Conservation (phyloP, 768 basidiomycete species). For the Suillus weaverae region DNA sequence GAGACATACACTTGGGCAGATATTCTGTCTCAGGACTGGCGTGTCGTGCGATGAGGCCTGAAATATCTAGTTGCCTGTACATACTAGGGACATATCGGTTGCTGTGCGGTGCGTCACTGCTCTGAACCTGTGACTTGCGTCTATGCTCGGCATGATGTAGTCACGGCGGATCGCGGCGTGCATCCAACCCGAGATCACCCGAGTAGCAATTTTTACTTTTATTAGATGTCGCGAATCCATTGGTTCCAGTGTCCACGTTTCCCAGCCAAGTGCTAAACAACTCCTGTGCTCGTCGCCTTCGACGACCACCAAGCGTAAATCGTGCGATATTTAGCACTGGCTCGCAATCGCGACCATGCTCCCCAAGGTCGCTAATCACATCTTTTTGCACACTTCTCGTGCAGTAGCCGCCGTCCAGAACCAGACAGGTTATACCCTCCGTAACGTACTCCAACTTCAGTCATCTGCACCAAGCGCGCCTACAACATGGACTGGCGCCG, state of each 20-base stretch:
- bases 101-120: background rate
- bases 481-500: conserved; percentile 40
- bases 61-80: background rate
- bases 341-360: conserved; percentile 51
- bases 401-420: conserved; percentile 76
- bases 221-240: conserved; percentile 6
- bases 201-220: conserved; percentile 19
- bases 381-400: conserved; percentile 74
- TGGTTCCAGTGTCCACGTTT: background rate
- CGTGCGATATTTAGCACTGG: conserved; percentile 3
- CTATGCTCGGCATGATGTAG: conserved; percentile 12
- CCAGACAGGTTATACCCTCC: conserved; percentile 62
- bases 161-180: background rate
- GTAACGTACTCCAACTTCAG: conserved; percentile 76
- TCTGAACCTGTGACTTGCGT: conserved; percentile 11
- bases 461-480: conserved; percentile 46
- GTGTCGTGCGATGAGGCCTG: conserved; percentile 28
- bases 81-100: background rate
- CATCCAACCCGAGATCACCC: conserved; percentile 21
- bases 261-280: background rate
- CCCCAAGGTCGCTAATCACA: conserved; percentile 79
- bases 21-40: conserved; percentile 31
- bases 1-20: conserved; percentile 30
- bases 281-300: background rate
- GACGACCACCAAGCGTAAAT: conserved; percentile 6